Evolutionary conservation across 208 protist genomes (phyloP).

Genomic region (Acanthamoeba culbertsoni): DNA sequence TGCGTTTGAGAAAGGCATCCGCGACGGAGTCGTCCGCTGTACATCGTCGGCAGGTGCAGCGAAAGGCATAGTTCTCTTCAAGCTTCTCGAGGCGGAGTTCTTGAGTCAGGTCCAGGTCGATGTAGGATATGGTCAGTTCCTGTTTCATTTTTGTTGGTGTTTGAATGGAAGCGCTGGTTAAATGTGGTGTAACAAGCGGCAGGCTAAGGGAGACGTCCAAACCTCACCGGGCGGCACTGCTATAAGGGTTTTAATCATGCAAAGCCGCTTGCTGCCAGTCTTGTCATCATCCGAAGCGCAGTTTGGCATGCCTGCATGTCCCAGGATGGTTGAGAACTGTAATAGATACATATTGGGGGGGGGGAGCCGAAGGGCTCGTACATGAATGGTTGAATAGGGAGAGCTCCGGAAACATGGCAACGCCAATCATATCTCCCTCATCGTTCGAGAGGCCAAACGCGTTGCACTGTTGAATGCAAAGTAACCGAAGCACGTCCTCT

Average conservation of each 20-base stretch:
- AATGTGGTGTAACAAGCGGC: background rate
- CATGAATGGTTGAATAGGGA: constrained; percentile 12
- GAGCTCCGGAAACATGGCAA: background rate
- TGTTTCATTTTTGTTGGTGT: background rate
- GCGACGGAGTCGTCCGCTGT: background rate
- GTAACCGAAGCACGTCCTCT: background rate
- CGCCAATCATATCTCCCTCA: background rate
- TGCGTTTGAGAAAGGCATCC: background rate
- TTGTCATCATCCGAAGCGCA: background rate
- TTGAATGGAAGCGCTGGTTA: background rate
- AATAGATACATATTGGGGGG: background rate
- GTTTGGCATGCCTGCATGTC: background rate
- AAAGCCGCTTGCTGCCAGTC: background rate
- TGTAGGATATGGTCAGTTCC: constrained; percentile 18
- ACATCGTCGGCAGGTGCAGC: background rate
- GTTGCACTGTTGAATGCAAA: constrained; percentile 26
- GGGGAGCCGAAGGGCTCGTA: background rate
- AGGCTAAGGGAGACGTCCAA: background rate
- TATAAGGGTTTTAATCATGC: background rate
- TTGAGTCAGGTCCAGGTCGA: background rate
- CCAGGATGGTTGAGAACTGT: background rate
- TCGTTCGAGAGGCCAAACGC: background rate
- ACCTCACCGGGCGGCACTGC: background rate
- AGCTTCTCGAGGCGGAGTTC: background rate
- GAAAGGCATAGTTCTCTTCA: background rate